Base-by-base conservation (phyloP, 2,329 filamentous ascomycete genomes). In the Sarocladium kiliense region DNA sequence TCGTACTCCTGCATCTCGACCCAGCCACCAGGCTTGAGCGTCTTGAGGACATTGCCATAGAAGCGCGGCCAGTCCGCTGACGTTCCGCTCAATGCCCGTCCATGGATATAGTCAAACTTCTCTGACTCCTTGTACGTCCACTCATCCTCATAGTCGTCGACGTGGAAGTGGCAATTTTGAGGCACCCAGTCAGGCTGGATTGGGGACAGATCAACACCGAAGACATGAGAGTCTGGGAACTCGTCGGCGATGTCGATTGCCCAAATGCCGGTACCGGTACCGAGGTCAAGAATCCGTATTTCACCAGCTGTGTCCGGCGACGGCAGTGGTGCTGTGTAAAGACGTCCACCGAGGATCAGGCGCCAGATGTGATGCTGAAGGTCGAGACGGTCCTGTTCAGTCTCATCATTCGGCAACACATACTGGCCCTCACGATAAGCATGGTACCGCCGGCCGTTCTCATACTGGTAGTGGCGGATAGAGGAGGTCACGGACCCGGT, bases 221-320 rank as follows among this genome's bases (percentile, higher is more conserved):
- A 53, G 2, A 58, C 41, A 1, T 54, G 21, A 2, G 45, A 44
- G 21, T 57, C 49, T 1, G 55, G 59, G 14, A 53, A 54, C 19
- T 58, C 50, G 5, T 61, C 56, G 21, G 56, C 56, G 36, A 58
- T 54, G 34, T 56, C 54, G 27, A 12, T 42, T 10, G 4, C 72
- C 74, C 74, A 75, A 55, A 74, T 73, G 32, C 81, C 81, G 2
- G 79, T 82, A 36, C 82, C 82, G 21, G 79, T 83, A 23, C 82
- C 81, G 55, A 85, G 73, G 60, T 85, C 81, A 34, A 85, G 74
- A 21, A 85, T 67, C 5, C 41, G 41, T 18, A 44, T 10, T 18
- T 25, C 11, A 16, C 11, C 6, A 23, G 5, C 41, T 10, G 41
- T 44, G 16, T 44, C 41, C 21, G 41, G 18, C 7, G 41, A 21